These are phyloP conservation scores for Suzukiozyma palmioleophila DNA, from an alignment of 1,139 yeast species.

Conservation along the genomic window DNA sequence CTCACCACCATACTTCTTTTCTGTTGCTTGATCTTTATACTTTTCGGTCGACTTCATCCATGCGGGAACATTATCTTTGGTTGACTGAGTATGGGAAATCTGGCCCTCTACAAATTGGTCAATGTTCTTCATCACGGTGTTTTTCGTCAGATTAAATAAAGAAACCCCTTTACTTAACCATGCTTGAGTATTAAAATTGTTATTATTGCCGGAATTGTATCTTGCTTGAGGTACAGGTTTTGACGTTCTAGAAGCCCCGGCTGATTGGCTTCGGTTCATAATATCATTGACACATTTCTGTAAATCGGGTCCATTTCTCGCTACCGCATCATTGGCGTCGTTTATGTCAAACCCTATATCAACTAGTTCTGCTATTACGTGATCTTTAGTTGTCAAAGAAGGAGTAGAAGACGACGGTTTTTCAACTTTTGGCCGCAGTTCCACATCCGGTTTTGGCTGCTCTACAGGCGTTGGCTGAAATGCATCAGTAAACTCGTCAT, in stretches of 20 bases:
- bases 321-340: constrained; percentile 59
- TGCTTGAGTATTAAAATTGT: constrained; percentile 54
- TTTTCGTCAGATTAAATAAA: constrained; percentile 56
- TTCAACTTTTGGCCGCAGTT: constrained; percentile 5
- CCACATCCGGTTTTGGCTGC: constrained; percentile 6
- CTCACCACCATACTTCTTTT: constrained; percentile 33
- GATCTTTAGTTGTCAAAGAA: constrained; percentile 28
- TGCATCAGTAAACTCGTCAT: constrained; percentile 43
- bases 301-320: constrained; percentile 52
- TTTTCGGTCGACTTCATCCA: constrained; percentile 70
- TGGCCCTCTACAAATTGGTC: constrained; percentile 49
- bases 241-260: constrained; percentile 10
- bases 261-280: constrained; percentile 37
- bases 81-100: constrained; percentile 18
- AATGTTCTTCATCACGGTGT: constrained; percentile 60
- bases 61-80: constrained; percentile 50
- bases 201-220: constrained; percentile 1
- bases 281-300: constrained; percentile 65
- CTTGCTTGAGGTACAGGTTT: background rate
- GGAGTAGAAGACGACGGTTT: constrained; percentile 4
- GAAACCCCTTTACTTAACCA: constrained; percentile 61
- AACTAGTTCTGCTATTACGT: constrained; percentile 61
- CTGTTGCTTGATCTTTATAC: constrained; percentile 41
- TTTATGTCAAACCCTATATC: constrained; percentile 77
- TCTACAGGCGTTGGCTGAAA: constrained; percentile 15